Conservation (phyloP, 257 asterid genomes). For the Fraxinus anomala region DNA sequence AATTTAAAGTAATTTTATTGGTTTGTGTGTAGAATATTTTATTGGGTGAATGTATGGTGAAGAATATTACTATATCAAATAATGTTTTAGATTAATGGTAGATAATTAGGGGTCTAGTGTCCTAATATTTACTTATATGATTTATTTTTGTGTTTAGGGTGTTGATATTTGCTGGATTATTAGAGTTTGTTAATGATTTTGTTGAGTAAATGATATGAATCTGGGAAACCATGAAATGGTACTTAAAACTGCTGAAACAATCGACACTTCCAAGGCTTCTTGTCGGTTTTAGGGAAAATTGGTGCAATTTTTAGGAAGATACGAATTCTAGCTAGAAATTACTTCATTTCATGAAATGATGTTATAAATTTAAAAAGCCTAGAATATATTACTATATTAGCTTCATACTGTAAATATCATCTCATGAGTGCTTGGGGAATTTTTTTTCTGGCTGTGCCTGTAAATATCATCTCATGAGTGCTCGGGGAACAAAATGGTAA, state of each 20-base stretch:
- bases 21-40: too few species aligned
- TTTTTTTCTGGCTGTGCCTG: conserved; percentile 8
- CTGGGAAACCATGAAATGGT: neutral
- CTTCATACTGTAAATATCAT: neutral
- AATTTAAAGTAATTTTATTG: too few species aligned
- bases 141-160: too few species aligned
- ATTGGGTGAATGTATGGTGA: too few species aligned
- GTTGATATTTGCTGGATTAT: neutral
- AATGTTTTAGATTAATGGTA: too few species aligned
- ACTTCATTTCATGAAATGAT: neutral
- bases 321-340: neutral
- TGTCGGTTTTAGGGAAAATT: neutral
- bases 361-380: neutral
- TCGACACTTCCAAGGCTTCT: neutral
- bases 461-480: neutral
- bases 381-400: neutral
- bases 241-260: neutral
- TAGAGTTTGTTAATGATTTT: neutral
- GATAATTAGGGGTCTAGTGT: neutral
- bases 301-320: neutral
- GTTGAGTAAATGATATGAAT: neutral
- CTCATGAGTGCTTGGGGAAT: neutral
- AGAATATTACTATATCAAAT: too few species aligned
- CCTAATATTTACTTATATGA: conserved; percentile 4
- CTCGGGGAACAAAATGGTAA: neutral